phyloP scores from a whole-genome alignment of 352 stramenopile genomes.

The Elongisporangium senticosum region DNA sequence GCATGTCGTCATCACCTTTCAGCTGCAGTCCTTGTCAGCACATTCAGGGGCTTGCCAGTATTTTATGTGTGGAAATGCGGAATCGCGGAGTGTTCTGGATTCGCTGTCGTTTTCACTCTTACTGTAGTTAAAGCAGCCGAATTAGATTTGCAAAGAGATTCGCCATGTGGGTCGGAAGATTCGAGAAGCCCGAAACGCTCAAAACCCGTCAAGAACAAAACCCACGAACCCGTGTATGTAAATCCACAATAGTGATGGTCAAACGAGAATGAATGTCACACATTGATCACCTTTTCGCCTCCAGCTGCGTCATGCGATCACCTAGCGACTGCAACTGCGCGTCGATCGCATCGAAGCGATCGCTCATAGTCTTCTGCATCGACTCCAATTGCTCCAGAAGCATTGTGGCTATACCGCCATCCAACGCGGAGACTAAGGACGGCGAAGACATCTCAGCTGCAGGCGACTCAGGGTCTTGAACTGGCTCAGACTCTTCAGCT shows the following conservation, averaged over 20 bases:
- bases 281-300: conserved; percentile 13
- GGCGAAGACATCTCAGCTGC: not conserved
- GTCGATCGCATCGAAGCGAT: conserved; percentile 50
- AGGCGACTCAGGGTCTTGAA: not conserved
- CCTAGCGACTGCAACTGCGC: conserved; percentile 27
- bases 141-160: not conserved
- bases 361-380: conserved; percentile 40
- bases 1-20: not conserved
- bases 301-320: conserved; percentile 31
- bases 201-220: not conserved
- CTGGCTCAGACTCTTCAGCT: not conserved
- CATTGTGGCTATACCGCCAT: not conserved
- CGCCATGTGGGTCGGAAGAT: not conserved
- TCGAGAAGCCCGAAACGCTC: not conserved
- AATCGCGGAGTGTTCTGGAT: not conserved
- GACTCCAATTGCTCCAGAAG: conserved; percentile 25
- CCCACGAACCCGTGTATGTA: not conserved
- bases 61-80: too few species aligned
- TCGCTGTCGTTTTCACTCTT: not conserved
- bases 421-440: not conserved
- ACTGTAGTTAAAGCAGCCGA: not conserved
- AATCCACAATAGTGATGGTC: not conserved
- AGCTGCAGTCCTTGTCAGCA: too few species aligned
- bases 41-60: too few species aligned
- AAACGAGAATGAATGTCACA: not conserved